A percentile compares a stretch with the other conserved stretches of the same genome.
phyloP scores from a whole-genome alignment of 2,329 filamentous ascomycete species.

The Talaromyces pinophilus region DNA sequence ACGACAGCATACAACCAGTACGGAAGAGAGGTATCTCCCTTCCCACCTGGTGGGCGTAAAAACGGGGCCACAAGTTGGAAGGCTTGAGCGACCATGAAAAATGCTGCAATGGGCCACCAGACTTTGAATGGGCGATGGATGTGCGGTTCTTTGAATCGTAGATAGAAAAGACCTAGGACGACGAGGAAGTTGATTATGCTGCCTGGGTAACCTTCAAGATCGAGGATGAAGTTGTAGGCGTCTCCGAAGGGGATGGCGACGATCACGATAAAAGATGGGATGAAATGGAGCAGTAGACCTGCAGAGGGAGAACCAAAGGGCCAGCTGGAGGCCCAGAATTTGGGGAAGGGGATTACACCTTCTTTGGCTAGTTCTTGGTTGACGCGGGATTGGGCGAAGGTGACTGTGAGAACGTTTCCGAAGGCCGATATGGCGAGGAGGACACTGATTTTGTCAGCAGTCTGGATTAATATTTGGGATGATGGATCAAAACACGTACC shows the following conservation, averaged over 20 bases:
- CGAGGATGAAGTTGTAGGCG: conserved; percentile 60
- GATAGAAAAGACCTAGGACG: conserved; percentile 54
- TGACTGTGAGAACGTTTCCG: conserved; percentile 25
- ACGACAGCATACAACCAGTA: conserved; percentile 54
- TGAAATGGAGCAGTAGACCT: conserved; percentile 59
- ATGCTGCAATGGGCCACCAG: conserved; percentile 22
- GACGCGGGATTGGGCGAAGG: conserved; percentile 26
- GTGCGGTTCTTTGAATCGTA: conserved; percentile 34
- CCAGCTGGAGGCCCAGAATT: conserved; percentile 65
- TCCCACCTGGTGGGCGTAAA: conserved; percentile 46
- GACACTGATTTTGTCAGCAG: background rate
- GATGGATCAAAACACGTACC: conserved; percentile 38
- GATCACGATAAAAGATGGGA: conserved; percentile 63
- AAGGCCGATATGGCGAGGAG: conserved; percentile 19
- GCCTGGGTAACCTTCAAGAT: conserved; percentile 30
- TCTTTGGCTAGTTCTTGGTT: conserved; percentile 63
- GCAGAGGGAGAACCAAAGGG: conserved; percentile 62
- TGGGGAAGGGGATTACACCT: conserved; percentile 62
- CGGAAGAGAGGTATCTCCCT: conserved; percentile 51
- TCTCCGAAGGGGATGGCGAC: conserved; percentile 63
- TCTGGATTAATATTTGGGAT: background rate
- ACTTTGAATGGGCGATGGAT: conserved; percentile 20
- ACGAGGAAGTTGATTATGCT: conserved; percentile 36
- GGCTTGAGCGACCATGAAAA: conserved; percentile 63
- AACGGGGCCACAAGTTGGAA: conserved; percentile 63